Base-by-base conservation (phyloP, 169 alveolate species). In the Cryptosporidium parvum region DNA sequence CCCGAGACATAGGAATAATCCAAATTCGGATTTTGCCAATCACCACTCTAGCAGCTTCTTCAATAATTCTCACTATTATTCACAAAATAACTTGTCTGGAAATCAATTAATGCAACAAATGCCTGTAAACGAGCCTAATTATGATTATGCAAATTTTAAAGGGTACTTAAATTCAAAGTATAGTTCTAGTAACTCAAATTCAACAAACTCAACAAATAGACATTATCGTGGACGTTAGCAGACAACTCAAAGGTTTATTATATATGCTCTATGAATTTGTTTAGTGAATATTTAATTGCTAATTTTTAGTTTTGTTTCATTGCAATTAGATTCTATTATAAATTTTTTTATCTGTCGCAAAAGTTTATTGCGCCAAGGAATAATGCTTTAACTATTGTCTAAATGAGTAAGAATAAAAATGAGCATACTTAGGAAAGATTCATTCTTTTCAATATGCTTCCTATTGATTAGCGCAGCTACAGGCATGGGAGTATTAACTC, bases 401-500 rank as follows among this genome's bases (percentile, higher is more conserved):
- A 3, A 8, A 21, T 23, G 35, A 26, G n/a, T 9, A 21, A 56
- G 9, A 12, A 8, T 56, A 21, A n/a, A 21, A 70, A 70, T 70
- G 84, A 70, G 18, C 8, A 16, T 70, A 7, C 7, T 70, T 26
- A 61, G 84, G 12, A 45, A 61, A 67, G 70, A 52, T 59, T 18
- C 45, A n/a, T 80, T 80, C 52, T 65, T 80, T 62, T 80, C 89
- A 62, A 62, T 65, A 61, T 80, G 89, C 56, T 80, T 80, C 53
- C 18, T 80, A 9, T 18, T 80, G 8, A 80, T 80, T 59, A 80
- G 89, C n/a, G 89, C 89, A 16, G 89, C 89, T 35, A 67, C 89
- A 18, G 89, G 89, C 21, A 80, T 80, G 89, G 89, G 89, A 18
- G 45, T 80, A 44, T 45, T 80, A 56, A 80, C 89, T 62, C 52